phyloP scores from a whole-genome alignment of 768 basidiomycete genomes.

The Rhizopogon rudus region DNA sequence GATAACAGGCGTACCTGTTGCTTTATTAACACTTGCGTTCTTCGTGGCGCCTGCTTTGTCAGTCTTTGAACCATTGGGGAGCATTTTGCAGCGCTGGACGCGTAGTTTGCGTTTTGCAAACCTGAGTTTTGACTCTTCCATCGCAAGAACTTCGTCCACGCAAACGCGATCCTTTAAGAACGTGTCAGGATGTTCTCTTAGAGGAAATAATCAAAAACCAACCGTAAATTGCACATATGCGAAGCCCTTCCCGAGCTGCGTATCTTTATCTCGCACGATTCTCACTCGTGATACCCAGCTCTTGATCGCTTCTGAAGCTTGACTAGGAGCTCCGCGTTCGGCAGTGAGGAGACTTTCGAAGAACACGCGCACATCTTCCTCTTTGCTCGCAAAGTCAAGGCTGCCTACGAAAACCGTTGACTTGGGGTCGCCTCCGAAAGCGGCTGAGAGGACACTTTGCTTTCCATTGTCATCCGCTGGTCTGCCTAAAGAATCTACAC shows the following conservation, averaged over 20 bases:
- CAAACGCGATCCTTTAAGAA: slow-evolving; percentile 73
- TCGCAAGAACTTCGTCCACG: slow-evolving; percentile 86
- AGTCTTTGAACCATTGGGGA: slow-evolving; percentile 34
- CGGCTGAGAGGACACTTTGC: slow-evolving; percentile 18
- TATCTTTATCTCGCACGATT: slow-evolving; percentile 84
- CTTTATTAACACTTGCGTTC: background rate
- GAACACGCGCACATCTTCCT: slow-evolving; percentile 83
- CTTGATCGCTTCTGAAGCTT: slow-evolving; percentile 30
- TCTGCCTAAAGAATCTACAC: slow-evolving; percentile 66
- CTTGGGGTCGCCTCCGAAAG: slow-evolving; percentile 58
- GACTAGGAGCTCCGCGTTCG: slow-evolving; percentile 60
- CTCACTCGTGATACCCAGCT: slow-evolving; percentile 83
- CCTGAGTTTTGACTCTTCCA: slow-evolving; percentile 73
- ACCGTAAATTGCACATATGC: slow-evolving; percentile 89
- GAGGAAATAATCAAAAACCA: background rate
- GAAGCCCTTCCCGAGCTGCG: slow-evolving; percentile 93
- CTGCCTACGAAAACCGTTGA: slow-evolving; percentile 88
- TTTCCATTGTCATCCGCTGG: slow-evolving; percentile 10
- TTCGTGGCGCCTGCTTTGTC: slow-evolving; percentile 14
- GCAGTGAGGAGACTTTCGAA: slow-evolving; percentile 73
- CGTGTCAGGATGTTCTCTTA: background rate
- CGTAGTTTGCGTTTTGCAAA: slow-evolving; percentile 92
- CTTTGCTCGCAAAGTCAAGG: slow-evolving; percentile 86
- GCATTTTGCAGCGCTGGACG: slow-evolving; percentile 85
- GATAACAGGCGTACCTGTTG: slow-evolving; percentile 3